Percentiles rank a stretch among this genome's conserved stretches.
Evolutionary conservation across 257 asterid genomes (phyloP).

Genomic region (Solanum pennellii): DNA sequence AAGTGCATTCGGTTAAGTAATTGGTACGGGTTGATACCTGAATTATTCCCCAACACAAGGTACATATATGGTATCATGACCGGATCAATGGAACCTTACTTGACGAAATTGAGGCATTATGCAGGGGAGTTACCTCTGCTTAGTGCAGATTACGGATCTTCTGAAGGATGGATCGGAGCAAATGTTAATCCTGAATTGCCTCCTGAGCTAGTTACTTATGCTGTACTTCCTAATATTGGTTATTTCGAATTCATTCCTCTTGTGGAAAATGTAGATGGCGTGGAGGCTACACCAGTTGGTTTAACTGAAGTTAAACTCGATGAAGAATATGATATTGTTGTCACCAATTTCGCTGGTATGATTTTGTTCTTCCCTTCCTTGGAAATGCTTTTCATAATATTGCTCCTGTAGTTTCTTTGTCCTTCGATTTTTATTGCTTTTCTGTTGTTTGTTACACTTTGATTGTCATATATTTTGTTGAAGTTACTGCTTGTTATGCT

Average conservation of each 20-base stretch:
- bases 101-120: constrained; percentile 72
- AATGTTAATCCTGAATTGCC: constrained; percentile 69
- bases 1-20: constrained; percentile 48
- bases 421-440: not conserved
- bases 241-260: constrained; percentile 81
- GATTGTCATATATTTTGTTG: not conserved
- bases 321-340: constrained; percentile 66
- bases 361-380: not conserved
- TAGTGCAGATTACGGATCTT: constrained; percentile 89
- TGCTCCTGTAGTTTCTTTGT: not conserved
- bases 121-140: constrained; percentile 66
- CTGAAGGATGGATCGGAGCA: constrained; percentile 93
- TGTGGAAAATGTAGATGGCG: constrained; percentile 11
- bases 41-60: constrained; percentile 59
- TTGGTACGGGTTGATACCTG: constrained; percentile 70
- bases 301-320: constrained; percentile 65
- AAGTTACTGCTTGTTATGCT: not conserved
- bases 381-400: not conserved
- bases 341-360: constrained; percentile 75
- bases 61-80: constrained; percentile 91
- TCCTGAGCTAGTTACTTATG: constrained; percentile 60
- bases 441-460: not conserved
- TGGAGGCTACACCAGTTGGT: constrained; percentile 41
- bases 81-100: constrained; percentile 94
- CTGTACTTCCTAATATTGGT: constrained; percentile 77